A percentile compares a stretch with the other conserved stretches of the same genome.
Evolutionary conservation across 2,329 filamentous ascomycete species (phyloP).

Genomic region (Bipolaris victoriae): DNA sequence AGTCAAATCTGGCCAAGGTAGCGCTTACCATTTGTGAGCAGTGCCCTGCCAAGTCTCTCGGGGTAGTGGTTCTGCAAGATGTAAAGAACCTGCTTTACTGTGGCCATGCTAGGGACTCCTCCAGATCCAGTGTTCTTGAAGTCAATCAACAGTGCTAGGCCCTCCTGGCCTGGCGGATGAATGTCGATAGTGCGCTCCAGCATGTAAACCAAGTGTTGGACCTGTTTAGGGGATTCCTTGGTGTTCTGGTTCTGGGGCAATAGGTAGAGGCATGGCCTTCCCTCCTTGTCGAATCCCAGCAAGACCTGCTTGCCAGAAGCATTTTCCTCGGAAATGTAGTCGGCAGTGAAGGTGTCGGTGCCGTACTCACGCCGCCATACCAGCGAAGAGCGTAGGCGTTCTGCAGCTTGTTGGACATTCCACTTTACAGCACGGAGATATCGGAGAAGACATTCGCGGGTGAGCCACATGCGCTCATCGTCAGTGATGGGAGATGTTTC

Average conservation of each 20-base stretch:
- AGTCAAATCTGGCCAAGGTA: not conserved
- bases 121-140: constrained; percentile 81
- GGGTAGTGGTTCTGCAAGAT: constrained; percentile 97
- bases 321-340: constrained; percentile 92
- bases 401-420: constrained; percentile 72
- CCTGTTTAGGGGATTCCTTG: constrained; percentile 80
- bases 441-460: constrained; percentile 86
- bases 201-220: constrained; percentile 96
- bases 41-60: constrained; percentile 83
- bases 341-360: constrained; percentile 73
- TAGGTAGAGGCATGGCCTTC: constrained; percentile 88
- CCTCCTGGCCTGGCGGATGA: constrained; percentile 87
- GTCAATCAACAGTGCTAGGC: constrained; percentile 84
- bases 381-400: constrained; percentile 80
- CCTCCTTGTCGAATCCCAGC: constrained; percentile 83
- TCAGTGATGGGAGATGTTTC: constrained; percentile 72
- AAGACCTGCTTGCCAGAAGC: constrained; percentile 95
- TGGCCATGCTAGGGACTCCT: constrained; percentile 75
- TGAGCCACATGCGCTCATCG: constrained; percentile 85
- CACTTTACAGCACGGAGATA: constrained; percentile 96
- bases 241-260: constrained; percentile 93
- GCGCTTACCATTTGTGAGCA: constrained; percentile 82
- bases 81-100: constrained; percentile 81
- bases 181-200: constrained; percentile 87
- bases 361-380: constrained; percentile 92